Evolutionary conservation across 1,284 basidiomycete species (phyloP).

Genomic region (Afroboletus lepidellus): DNA sequence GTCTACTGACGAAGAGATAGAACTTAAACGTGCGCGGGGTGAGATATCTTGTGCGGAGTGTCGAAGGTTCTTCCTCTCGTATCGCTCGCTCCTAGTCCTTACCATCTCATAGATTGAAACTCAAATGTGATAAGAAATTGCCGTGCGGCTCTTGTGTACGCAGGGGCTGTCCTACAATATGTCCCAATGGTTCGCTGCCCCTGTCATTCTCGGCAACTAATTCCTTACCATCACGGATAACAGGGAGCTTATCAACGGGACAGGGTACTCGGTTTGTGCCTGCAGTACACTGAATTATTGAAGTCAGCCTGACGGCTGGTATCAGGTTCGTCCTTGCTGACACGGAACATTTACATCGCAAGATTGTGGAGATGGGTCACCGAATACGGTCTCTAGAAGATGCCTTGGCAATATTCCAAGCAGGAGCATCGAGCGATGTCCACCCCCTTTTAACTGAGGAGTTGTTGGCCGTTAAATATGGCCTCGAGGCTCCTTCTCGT

Average conservation of each 20-base stretch:
- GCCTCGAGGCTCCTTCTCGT: conserved; percentile 38
- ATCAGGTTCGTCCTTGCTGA: conserved; percentile 65
- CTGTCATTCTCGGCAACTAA: background rate
- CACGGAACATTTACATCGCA: conserved; percentile 65
- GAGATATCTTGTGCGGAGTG: conserved; percentile 62
- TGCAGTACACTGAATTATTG: background rate
- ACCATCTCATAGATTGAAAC: conserved; percentile 48
- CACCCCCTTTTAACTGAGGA: conserved; percentile 68
- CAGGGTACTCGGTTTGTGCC: conserved; percentile 50
- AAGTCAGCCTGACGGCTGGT: background rate
- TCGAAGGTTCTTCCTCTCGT: conserved; percentile 34
- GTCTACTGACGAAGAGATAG: conserved; percentile 49
- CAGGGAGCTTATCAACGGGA: conserved; percentile 54
- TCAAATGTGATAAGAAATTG: conserved; percentile 66
- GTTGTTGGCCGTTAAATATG: conserved; percentile 59
- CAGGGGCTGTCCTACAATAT: conserved; percentile 48
- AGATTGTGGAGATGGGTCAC: conserved; percentile 71
- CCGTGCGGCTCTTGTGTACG: conserved; percentile 52
- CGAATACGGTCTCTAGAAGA: conserved; percentile 72
- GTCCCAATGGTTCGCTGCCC: conserved; percentile 43
- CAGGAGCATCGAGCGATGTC: conserved; percentile 53
- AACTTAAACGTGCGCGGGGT: conserved; percentile 50
- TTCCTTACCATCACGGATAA: conserved; percentile 2
- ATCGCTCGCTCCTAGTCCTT: conserved; percentile 1
- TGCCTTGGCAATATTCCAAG: conserved; percentile 62